Conservation (phyloP, 2,329 filamentous ascomycete species). For the Knufia petricola region DNA sequence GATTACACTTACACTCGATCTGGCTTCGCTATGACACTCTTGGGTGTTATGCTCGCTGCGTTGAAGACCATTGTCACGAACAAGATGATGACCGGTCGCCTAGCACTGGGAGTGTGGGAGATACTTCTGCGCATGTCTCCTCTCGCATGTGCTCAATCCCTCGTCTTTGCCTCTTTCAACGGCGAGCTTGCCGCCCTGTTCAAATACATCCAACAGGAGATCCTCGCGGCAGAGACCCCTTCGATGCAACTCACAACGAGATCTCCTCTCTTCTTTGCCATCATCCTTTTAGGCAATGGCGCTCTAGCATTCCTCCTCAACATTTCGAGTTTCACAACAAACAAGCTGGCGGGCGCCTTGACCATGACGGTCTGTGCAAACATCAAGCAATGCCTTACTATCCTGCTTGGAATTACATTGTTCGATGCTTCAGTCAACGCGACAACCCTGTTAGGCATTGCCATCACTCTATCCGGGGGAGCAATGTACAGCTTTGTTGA, state of each 20-base stretch:
- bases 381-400: constrained; percentile 49
- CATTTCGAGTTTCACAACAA: constrained; percentile 49
- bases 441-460: neutral
- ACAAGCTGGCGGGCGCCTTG: constrained; percentile 48
- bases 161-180: constrained; percentile 42
- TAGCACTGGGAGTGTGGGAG: constrained; percentile 50
- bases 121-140: constrained; percentile 55
- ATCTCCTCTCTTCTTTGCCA: constrained; percentile 22
- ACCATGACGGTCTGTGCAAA: constrained; percentile 54
- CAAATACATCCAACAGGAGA: neutral
- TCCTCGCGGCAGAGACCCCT: no score
- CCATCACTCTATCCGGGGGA: neutral
- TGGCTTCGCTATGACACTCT: constrained; percentile 47
- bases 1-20: constrained; percentile 52
- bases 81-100: constrained; percentile 52
- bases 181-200: constrained; percentile 40
- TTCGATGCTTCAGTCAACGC: constrained; percentile 26
- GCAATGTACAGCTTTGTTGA: no score
- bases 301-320: constrained; percentile 48
- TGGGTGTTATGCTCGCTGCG: constrained; percentile 46
- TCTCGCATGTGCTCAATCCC: constrained; percentile 47
- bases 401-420: constrained; percentile 45
- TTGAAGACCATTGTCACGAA: constrained; percentile 54
- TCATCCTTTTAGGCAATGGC: constrained; percentile 40
- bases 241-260: no score